Base-by-base conservation (phyloP, 2,329 filamentous ascomycete species). In the Lomentospora prolificans region DNA sequence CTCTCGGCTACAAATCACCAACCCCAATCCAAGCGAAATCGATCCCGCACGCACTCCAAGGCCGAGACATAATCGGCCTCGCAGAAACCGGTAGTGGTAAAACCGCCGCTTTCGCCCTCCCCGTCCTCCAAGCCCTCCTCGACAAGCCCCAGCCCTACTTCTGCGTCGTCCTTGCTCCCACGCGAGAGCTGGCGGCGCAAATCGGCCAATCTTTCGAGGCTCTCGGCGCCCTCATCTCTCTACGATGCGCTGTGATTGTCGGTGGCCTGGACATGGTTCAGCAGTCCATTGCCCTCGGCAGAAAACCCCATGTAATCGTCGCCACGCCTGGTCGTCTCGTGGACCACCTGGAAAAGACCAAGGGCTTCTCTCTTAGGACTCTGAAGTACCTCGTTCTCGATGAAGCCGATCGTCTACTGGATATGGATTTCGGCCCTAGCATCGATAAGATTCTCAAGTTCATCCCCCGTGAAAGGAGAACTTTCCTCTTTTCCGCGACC, bases 41-140 rank as follows among this genome's bases (percentile, higher is more conserved):
- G 0, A 95, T 97, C 63, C 92, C 92, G 3, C 68, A 79, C 53
- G 91, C 91, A 33, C 77, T 96, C 3, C 72, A 87, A 64, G 85
- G 87, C 54, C 82, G 90, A 64, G 94, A 97, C 69, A 77, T 97
- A 31, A 96, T 99, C 62, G 94, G 91, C 44, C 78, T 97, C 53
- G 94, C 94, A 30, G 92, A 99, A 72, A 99, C 94, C 0, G 94
- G 94, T 62, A 90, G 85, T 66, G 94, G 94, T 71, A 99, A 97
- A 55, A 97, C 94, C 0, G 92, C 90, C 5, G 91, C 94, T 0
- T 99, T 97, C 68, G 90, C 90, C 0, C 76, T 99, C 2, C 94
- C 94, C 1, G 95, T 99, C 39, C 79, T 99, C 2, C 91, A 96
- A 68, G 84, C 87, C 2, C 81, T 99, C 1, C 87, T 97, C 72